Conservation (phyloP, 106 monocot species). For the Platanthera zijinensis region DNA sequence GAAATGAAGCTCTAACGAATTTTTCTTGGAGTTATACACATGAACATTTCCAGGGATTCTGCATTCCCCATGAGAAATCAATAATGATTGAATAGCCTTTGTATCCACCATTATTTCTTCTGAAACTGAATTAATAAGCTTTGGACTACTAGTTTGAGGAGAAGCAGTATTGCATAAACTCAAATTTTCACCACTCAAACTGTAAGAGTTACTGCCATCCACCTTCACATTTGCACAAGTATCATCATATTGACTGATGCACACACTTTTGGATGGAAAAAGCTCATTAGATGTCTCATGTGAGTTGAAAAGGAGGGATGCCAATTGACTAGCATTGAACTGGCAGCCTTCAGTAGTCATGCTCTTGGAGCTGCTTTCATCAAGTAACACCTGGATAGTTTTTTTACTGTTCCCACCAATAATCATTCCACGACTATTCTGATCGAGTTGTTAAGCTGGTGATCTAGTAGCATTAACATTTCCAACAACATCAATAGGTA, state of each 20-base stretch:
- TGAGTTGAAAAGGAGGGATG: not conserved
- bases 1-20: no score
- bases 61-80: no score
- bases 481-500: constrained; percentile 1
- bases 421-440: constrained; percentile 11
- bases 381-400: constrained; percentile 9
- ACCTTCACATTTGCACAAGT: constrained; percentile 6
- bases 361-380: constrained; percentile 10
- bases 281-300: not conserved
- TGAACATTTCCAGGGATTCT: no score
- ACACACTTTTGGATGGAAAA: not conserved
- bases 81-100: constrained; percentile 1
- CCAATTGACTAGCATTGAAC: constrained; percentile 1
- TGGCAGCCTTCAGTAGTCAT: not conserved
- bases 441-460: not conserved
- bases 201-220: constrained; percentile 2
- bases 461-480: not conserved
- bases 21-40: no score
- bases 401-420: constrained; percentile 10
- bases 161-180: not conserved
- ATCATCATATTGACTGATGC: constrained; percentile 6
- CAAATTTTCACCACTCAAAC: not conserved
- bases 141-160: not conserved
- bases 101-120: not conserved
- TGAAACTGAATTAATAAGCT: constrained; percentile 3